Conservation (phyloP, 495 filamentous ascomycete genomes). For the Xylaria telfairii region DNA sequence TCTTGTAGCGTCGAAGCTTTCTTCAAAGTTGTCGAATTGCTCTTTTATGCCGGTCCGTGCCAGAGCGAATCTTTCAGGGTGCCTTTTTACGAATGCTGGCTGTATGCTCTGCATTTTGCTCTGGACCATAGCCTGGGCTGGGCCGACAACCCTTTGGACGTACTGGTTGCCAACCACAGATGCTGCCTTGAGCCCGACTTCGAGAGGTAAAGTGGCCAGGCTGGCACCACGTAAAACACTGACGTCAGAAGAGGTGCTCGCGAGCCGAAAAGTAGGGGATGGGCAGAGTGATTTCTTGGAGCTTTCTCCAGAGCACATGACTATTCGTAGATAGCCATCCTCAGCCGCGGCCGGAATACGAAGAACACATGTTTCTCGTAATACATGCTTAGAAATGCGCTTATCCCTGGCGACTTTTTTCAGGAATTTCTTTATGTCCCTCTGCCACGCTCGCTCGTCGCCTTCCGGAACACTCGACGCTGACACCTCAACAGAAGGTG, state of each 20-base stretch:
- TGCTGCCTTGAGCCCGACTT: conserved; percentile 64
- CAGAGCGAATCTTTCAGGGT: conserved; percentile 52
- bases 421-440: conserved; percentile 65
- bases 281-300: conserved; percentile 58
- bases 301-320: conserved; percentile 59
- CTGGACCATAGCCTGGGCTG: conserved; percentile 50
- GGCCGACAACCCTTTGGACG: conserved; percentile 54
- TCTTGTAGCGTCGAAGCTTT: conserved; percentile 35
- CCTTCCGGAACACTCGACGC: conserved; percentile 51
- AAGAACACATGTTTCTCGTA: conserved; percentile 66
- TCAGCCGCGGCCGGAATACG: conserved; percentile 65
- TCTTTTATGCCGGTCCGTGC: conserved; percentile 46
- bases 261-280: conserved; percentile 68
- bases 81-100: conserved; percentile 51
- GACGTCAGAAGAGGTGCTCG: conserved; percentile 63
- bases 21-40: conserved; percentile 36
- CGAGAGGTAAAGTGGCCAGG: conserved; percentile 66
- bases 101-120: conserved; percentile 41
- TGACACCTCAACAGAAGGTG: conserved; percentile 56
- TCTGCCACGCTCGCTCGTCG: conserved; percentile 69
- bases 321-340: conserved; percentile 71
- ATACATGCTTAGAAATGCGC: conserved; percentile 51
- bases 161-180: conserved; percentile 58
- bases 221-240: conserved; percentile 68
- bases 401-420: conserved; percentile 54